These are phyloP conservation scores for Fusarium sp. DNA, from an alignment of 2,329 filamentous ascomycete species.

Conservation along the genomic window DNA sequence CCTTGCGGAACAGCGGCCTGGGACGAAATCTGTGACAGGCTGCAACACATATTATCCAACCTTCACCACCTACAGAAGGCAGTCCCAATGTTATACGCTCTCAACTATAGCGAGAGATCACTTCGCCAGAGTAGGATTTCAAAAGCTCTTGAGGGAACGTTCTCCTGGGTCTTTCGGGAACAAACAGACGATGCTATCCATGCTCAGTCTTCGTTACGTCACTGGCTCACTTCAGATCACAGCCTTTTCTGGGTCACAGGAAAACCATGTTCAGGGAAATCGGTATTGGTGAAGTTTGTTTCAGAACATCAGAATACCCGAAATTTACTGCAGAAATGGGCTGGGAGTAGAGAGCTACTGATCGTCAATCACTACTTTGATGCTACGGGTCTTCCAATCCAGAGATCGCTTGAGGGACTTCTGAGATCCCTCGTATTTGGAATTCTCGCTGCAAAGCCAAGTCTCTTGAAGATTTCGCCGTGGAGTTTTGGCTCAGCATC, in stretches of 20 bases:
- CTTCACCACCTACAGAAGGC: background rate
- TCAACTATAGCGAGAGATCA: background rate
- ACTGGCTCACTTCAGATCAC: background rate
- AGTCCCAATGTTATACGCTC: background rate
- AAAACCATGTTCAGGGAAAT: constrained; percentile 12
- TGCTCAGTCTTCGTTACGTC: background rate
- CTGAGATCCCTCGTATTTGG: constrained; percentile 17
- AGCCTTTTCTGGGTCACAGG: constrained; percentile 15
- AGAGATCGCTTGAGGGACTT: constrained; percentile 6
- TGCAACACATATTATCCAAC: background rate
- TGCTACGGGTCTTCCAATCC: background rate
- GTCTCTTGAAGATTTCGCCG: background rate
- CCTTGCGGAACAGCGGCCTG: background rate
- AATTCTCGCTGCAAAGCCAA: constrained; percentile 7
- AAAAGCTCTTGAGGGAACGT: background rate
- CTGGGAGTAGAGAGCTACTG: background rate
- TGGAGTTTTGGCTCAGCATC: background rate
- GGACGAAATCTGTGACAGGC: background rate
- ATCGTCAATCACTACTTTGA: constrained; percentile 6
- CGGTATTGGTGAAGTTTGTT: constrained; percentile 20
- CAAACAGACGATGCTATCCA: background rate
- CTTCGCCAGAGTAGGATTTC: background rate
- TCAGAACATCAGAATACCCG: background rate
- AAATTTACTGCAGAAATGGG: background rate
- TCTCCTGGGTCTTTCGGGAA: background rate